phyloP scores from a whole-genome alignment of 306 rosid genomes.

The Rosa lucieae region DNA sequence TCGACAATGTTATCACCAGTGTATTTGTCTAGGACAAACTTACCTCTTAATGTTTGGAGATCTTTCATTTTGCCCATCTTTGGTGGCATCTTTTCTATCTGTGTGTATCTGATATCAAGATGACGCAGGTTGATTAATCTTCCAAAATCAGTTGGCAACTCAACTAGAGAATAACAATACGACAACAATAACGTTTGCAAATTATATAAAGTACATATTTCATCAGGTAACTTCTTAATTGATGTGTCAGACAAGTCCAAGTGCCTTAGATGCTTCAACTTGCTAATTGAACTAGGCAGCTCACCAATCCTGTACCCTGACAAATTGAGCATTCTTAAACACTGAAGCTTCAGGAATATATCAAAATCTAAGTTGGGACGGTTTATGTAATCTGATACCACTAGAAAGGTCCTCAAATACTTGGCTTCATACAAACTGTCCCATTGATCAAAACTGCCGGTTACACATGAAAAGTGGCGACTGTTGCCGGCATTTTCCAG shows the following conservation, averaged over 20 bases:
- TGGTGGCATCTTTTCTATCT: background rate
- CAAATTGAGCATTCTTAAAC: background rate
- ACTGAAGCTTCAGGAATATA: background rate
- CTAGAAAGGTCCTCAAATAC: background rate
- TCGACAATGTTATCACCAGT: background rate
- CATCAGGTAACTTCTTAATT: background rate
- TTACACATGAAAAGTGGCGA: background rate
- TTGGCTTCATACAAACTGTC: background rate
- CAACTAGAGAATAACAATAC: background rate
- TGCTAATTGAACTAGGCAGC: background rate
- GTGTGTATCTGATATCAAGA: background rate
- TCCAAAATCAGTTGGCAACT: background rate
- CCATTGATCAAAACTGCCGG: background rate
- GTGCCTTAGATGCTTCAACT: background rate
- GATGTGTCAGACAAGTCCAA: background rate
- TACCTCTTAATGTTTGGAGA: background rate
- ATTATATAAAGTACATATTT: background rate
- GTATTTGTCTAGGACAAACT: background rate
- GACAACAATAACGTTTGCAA: constrained; percentile 7
- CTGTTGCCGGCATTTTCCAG: background rate
- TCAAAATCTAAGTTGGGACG: background rate
- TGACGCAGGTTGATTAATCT: constrained; percentile 1
- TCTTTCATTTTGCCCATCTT: constrained; percentile 4
- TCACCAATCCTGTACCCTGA: background rate
- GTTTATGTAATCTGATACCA: too few relatives aligned